These are phyloP conservation scores for Cladophialophora bantiana DNA, from an alignment of 2,329 filamentous ascomycete species.

Conservation along the genomic window DNA sequence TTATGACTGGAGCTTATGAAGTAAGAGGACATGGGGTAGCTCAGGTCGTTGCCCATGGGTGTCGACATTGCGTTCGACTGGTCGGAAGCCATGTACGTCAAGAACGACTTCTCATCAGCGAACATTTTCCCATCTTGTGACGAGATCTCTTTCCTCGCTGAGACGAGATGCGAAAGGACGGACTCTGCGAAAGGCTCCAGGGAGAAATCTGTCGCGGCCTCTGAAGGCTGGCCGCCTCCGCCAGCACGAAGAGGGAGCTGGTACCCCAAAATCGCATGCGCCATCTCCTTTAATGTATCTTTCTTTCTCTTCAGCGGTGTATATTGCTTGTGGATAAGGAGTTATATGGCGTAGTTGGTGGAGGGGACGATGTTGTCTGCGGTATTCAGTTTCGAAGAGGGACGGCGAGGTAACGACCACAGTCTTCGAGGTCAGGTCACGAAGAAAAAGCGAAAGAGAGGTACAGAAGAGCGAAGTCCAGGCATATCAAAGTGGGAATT, in stretches of 20 bases:
- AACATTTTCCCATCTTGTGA: slow-evolving; percentile 33
- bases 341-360: neutral
- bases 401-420: neutral
- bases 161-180: slow-evolving; percentile 46
- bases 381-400: neutral
- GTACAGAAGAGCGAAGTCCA: neutral
- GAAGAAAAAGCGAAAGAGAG: neutral
- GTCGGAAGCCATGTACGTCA: slow-evolving; percentile 56
- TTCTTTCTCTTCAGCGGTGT: neutral
- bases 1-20: slow-evolving; percentile 96
- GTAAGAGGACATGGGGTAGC: slow-evolving; percentile 80
- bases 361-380: neutral
- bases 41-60: slow-evolving; percentile 64
- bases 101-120: slow-evolving; percentile 43
- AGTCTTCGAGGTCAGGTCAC: neutral
- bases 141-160: slow-evolving; percentile 46
- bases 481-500: slow-evolving; percentile 6
- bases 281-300: slow-evolving; percentile 6
- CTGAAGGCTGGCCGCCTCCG: slow-evolving; percentile 39
- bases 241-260: slow-evolving; percentile 29
- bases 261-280: slow-evolving; percentile 14
- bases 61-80: slow-evolving; percentile 53
- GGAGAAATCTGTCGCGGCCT: slow-evolving; percentile 12
- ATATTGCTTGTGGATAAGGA: neutral
- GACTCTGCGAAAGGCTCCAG: slow-evolving; percentile 43